Conservation (phyloP, 129 eudicot genomes). For the Rutidosis leptorrhynchoides region DNA sequence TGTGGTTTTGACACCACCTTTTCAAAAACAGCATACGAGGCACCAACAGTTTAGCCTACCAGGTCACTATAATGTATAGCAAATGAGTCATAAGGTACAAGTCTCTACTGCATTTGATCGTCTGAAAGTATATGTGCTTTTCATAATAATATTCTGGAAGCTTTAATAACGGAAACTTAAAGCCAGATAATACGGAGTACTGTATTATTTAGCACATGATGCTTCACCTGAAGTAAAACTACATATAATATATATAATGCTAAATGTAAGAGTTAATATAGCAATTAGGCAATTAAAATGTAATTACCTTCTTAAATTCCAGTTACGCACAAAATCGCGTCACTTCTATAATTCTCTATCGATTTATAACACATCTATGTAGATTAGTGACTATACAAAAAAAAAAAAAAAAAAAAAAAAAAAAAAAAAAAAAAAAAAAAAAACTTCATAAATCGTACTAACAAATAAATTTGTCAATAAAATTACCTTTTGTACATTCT, state of each 20-base stretch:
- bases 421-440: not conserved
- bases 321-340: not conserved
- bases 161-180: not conserved
- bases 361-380: not conserved
- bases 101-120: not conserved
- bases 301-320: not conserved
- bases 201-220: not conserved
- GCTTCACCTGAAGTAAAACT: not conserved
- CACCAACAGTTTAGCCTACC: not conserved
- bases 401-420: too few species aligned
- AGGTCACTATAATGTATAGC: not conserved
- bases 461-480: too few species aligned
- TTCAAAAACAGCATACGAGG: not conserved
- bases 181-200: not conserved
- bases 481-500: conserved; percentile 20
- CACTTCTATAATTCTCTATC: not conserved
- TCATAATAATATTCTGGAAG: not conserved
- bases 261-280: not conserved
- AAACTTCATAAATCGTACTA: not conserved
- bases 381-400: too few species aligned
- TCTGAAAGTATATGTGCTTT: conserved; percentile 23
- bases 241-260: not conserved
- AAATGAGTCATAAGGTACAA: conserved; percentile 8
- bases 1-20: not conserved
- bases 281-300: not conserved